Percentiles rank a stretch among this genome's conserved stretches.
Conservation (phyloP, 2,329 filamentous ascomycete species). For the Tolypocladium endophyticum region DNA sequence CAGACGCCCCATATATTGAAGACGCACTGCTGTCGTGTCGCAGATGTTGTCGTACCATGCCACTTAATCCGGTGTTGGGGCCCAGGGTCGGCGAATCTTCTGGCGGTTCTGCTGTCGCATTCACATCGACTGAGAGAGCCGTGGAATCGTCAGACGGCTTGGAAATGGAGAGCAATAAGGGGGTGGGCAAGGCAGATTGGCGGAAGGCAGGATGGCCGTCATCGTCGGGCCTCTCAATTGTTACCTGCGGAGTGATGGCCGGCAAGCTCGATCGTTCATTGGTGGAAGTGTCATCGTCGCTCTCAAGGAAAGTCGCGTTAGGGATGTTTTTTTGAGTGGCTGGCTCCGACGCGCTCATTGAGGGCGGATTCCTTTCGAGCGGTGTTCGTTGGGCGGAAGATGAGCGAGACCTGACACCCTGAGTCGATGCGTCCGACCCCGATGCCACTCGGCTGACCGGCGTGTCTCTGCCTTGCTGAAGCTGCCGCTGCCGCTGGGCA, state of each 20-base stretch:
- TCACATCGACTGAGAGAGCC: constrained; percentile 13
- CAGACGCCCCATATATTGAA: constrained; percentile 55
- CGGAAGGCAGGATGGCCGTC: constrained; percentile 45
- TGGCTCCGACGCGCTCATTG: constrained; percentile 14
- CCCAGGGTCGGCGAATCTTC: constrained; percentile 73
- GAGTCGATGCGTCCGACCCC: constrained; percentile 32
- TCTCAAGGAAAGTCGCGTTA: constrained; percentile 31
- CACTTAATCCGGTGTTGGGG: constrained; percentile 58
- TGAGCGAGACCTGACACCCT: constrained; percentile 33
- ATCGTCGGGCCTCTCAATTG: constrained; percentile 38
- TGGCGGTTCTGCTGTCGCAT: constrained; percentile 12
- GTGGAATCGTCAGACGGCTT: constrained; percentile 15
- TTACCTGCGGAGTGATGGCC: constrained; percentile 21
- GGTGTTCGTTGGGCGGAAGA: constrained; percentile 30
- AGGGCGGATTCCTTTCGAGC: constrained; percentile 20
- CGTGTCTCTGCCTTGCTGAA: constrained; percentile 64
- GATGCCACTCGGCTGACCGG: constrained; percentile 36
- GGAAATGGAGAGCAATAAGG: constrained; percentile 23
- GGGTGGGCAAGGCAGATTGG: constrained; percentile 30
- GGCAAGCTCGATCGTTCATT: constrained; percentile 4
- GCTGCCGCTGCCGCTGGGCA: constrained; percentile 67
- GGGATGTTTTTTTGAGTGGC: constrained; percentile 21
- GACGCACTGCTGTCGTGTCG: constrained; percentile 73
- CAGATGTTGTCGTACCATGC: constrained; percentile 75
- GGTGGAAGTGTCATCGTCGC: constrained; percentile 24